Conservation (phyloP, 345 rosid genomes). For the Salix koriyanagi region DNA sequence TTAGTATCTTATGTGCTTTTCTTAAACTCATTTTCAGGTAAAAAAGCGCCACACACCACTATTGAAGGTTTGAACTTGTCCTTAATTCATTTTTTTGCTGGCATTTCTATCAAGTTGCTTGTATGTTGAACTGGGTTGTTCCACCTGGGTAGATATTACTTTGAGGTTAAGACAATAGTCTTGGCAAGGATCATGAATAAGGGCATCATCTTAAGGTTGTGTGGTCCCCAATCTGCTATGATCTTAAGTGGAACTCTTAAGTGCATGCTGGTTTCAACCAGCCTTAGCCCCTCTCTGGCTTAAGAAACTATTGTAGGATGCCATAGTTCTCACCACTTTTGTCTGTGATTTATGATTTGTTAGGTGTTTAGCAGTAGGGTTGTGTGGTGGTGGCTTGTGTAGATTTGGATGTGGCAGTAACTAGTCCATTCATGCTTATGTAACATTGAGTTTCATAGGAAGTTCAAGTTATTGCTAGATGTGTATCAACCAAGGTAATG, state of each 20-base stretch:
- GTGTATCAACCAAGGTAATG: neutral
- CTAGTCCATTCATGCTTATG: neutral
- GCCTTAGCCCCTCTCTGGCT: neutral
- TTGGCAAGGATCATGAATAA: neutral
- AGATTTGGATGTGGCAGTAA: neutral
- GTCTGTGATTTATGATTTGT: neutral
- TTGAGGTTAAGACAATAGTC: neutral
- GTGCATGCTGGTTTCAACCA: neutral
- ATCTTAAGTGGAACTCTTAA: neutral
- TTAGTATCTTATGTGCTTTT: too few species aligned
- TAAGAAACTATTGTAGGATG: neutral
- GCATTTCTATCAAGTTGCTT: neutral
- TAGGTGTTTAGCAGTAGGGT: neutral
- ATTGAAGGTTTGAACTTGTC: slow-evolving; percentile 25
- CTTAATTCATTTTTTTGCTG: neutral
- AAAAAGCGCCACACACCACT: slow-evolving; percentile 28
- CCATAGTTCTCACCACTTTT: neutral
- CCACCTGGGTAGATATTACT: neutral
- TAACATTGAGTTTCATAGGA: neutral
- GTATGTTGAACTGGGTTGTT: neutral
- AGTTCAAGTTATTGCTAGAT: neutral
- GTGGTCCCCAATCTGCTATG: neutral
- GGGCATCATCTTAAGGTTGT: neutral
- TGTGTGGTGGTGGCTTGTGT: neutral
- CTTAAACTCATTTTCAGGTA: slow-evolving; percentile 8